phyloP scores from a whole-genome alignment of 164 flowering plant species.

The Liriodendron chinense region DNA sequence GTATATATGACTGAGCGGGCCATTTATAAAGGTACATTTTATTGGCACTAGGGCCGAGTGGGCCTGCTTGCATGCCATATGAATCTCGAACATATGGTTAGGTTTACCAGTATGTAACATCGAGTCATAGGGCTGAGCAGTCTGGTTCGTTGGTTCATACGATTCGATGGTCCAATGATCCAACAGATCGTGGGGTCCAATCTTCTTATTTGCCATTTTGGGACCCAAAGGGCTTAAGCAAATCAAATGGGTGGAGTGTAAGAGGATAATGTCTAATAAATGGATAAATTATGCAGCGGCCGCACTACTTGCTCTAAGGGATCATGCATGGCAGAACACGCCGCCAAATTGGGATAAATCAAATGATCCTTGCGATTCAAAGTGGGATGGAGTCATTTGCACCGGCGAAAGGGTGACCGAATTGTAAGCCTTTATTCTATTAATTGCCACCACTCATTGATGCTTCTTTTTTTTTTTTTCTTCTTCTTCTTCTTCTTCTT shows the following conservation, averaged over 20 bases:
- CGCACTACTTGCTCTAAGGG: conserved; percentile 45
- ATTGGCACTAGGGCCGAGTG: too few relatives aligned
- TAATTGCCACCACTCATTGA: neutral
- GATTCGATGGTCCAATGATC: too few relatives aligned
- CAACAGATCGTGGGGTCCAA: too few relatives aligned
- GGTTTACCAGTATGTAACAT: too few relatives aligned
- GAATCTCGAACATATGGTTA: too few relatives aligned
- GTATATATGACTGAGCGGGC: too few relatives aligned
- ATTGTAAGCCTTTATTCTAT: conserved; percentile 42
- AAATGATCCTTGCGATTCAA: conserved; percentile 61
- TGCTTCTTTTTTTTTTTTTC: too few relatives aligned
- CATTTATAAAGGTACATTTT: too few relatives aligned
- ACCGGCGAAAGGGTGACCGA: conserved; percentile 54
- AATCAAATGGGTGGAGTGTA: neutral
- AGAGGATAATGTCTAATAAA: neutral
- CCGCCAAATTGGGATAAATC: conserved; percentile 78
- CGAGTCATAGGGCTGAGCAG: too few relatives aligned
- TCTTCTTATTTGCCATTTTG: neutral
- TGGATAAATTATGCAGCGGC: conserved; percentile 35
- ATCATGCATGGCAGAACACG: conserved; percentile 47
- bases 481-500: too few relatives aligned
- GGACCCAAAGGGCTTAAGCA: neutral
- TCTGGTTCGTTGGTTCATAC: too few relatives aligned
- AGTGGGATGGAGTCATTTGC: conserved; percentile 87
- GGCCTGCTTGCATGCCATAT: too few relatives aligned